Evolutionary conservation across 169 alveolate species (phyloP).

Genomic region (Plasmodium berghei): DNA sequence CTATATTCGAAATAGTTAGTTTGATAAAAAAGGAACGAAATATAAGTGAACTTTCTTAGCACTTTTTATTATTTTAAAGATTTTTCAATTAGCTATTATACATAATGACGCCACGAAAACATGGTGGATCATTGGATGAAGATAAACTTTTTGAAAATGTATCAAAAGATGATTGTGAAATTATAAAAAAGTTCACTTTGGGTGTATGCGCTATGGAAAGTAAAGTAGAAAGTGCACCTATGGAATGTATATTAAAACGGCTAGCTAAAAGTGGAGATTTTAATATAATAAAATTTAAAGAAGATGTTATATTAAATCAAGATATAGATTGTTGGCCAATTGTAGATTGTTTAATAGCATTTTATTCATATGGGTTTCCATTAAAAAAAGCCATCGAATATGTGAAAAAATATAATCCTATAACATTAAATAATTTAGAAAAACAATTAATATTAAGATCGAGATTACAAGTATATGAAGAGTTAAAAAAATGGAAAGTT

Average conservation of each 20-base stretch:
- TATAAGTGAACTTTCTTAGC: no score
- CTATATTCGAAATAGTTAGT: no score
- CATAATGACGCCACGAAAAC: constrained; percentile 33
- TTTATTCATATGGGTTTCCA: constrained; percentile 93
- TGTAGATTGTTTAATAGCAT: constrained; percentile 93
- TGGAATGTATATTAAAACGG: constrained; percentile 88
- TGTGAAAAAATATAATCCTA: constrained; percentile 74
- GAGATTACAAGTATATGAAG: constrained; percentile 87
- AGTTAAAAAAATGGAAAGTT: constrained; percentile 84
- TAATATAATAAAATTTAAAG: constrained; percentile 87
- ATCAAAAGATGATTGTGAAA: constrained; percentile 70
- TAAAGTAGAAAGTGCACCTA: constrained; percentile 90
- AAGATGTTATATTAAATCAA: constrained; percentile 87
- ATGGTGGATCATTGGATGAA: constrained; percentile 43
- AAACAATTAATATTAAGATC: constrained; percentile 83
- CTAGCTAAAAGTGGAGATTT: constrained; percentile 89
- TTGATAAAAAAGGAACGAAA: no score
- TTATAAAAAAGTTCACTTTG: constrained; percentile 83
- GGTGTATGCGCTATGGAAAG: constrained; percentile 94
- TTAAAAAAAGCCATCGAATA: constrained; percentile 80
- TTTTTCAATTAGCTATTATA: neutral
- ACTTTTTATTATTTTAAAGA: no score
- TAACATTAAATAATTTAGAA: constrained; percentile 75
- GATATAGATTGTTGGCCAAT: constrained; percentile 91
- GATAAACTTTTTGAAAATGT: constrained; percentile 69